Conservation (phyloP, 1,284 basidiomycete species). For the Phaffia rhodozyma region DNA sequence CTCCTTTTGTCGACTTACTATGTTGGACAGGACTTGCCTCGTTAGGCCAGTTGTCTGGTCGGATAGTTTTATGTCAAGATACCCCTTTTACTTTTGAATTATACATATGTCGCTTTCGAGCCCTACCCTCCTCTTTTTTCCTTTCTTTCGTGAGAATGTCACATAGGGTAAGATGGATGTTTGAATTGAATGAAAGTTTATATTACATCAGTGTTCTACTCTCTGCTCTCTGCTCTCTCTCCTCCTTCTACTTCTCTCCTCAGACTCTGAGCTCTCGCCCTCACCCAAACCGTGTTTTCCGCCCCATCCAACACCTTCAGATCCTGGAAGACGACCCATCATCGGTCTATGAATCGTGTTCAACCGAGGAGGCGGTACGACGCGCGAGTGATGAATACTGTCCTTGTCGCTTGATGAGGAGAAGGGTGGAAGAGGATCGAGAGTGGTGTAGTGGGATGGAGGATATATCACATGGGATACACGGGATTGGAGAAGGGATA, state of each 20-base stretch:
- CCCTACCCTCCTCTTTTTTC: no score
- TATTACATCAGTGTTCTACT: background rate
- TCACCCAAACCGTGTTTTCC: constrained; percentile 10
- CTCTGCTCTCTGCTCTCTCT: background rate
- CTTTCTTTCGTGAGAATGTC: no score
- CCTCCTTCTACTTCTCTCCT: background rate
- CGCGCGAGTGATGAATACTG: background rate
- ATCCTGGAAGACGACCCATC: background rate
- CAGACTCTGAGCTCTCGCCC: constrained; percentile 2
- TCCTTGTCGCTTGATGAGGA: background rate
- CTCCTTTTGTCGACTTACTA: no score
- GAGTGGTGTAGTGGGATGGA: background rate
- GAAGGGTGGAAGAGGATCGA: background rate
- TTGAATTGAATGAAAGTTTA: no score
- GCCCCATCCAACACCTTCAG: constrained; percentile 8
- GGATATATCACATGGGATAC: constrained; percentile 7
- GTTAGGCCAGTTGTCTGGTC: no score
- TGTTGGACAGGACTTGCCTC: no score
- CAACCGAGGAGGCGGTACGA: background rate
- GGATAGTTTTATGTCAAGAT: no score
- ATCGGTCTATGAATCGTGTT: background rate
- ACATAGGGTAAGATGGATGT: no score
- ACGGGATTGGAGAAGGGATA: constrained; percentile 8
- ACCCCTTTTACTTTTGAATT: no score
- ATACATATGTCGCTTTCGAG: no score